Percentiles rank a stretch among this genome's conserved stretches.
Conservation (phyloP, 1,284 basidiomycete genomes). For the Heliocybe sulcata region DNA sequence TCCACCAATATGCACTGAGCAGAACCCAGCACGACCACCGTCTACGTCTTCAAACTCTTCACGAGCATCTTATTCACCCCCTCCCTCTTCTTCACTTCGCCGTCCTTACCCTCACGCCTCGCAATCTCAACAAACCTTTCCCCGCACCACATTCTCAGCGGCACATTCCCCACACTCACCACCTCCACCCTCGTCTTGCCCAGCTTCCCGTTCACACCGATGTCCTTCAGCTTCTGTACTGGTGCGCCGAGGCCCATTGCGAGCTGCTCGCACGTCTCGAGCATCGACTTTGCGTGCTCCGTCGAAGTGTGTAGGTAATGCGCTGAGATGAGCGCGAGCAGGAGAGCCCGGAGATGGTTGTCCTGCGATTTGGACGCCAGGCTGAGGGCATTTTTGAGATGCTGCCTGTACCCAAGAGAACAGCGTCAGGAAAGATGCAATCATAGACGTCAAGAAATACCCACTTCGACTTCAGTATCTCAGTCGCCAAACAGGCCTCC, state of each 20-base stretch:
- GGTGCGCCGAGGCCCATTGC: constrained; percentile 63
- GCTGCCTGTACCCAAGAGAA: constrained; percentile 32
- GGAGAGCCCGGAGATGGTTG: constrained; percentile 62
- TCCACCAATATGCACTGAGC: neutral
- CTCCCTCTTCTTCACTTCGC: constrained; percentile 30
- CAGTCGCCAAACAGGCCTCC: constrained; percentile 42
- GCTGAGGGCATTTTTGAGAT: constrained; percentile 52
- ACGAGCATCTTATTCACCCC: constrained; percentile 23
- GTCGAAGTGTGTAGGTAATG: constrained; percentile 65
- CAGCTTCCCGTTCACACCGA: neutral
- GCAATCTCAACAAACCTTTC: constrained; percentile 59
- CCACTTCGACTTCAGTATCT: constrained; percentile 56
- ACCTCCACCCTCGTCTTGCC: constrained; percentile 15
- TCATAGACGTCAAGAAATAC: constrained; percentile 14
- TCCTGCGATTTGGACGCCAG: constrained; percentile 51
- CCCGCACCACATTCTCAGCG: constrained; percentile 64
- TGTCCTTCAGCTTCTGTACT: neutral
- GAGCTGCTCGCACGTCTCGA: constrained; percentile 58
- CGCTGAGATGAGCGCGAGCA: constrained; percentile 57
- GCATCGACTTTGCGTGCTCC: constrained; percentile 57
- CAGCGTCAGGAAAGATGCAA: neutral
- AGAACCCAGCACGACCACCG: neutral
- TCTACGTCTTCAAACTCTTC: constrained; percentile 17
- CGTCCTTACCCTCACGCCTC: constrained; percentile 41
- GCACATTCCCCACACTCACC: constrained; percentile 42